Evolutionary conservation across 2,329 filamentous ascomycete genomes (phyloP), one percentile per base, ranked within the genome.

Genomic region (Dichotomopilus funicola): DNA sequence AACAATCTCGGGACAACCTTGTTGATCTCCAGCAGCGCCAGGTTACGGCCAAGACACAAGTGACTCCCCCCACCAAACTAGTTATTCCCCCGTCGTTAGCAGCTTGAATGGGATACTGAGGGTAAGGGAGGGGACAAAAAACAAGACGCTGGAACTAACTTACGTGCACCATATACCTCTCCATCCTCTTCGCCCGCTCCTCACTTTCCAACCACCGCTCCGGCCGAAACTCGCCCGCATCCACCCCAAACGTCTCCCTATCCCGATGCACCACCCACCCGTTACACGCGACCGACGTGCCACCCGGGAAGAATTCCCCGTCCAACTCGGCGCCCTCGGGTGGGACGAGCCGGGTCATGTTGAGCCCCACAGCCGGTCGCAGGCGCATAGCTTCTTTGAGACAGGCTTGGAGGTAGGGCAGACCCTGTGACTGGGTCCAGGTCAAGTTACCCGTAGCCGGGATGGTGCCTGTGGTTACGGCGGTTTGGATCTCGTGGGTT

Each of bases 1-100:
- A 81, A 66, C 33, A 83, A 68, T 38, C 78, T 74, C 4, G 79
- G 78, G 38, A 81, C 67, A 38, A 83, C 73, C 71, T 84, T 85
- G 69, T 82, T 80, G 62, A 82, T 80, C 66, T 82, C 79, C 34
- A 82, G 67, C 42, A 81, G 67, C 0, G 78, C 79, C 36, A 82
- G 64, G 63, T 81, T 78, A 4, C 76, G 72, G 19, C 79, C 79
- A 56, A 81, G 80, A 63, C 79, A 82, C 3, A 81, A 66, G 48
- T 81, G 77, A 7, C 72, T 72, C 33, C 79, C 79, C 9, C 75
- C 78, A 27, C 79, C 79, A 60, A 82, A 82, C 74, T 77, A 41
- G 37, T 27, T 27, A 27, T 27, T 3, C 19, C 19, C 19, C 19
- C 19, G 19, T 27, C 19, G 19, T 27, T 27, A 27, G 19, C 19